Base-by-base conservation (phyloP, 345 rosid species). In the Gossypium anomalum region DNA sequence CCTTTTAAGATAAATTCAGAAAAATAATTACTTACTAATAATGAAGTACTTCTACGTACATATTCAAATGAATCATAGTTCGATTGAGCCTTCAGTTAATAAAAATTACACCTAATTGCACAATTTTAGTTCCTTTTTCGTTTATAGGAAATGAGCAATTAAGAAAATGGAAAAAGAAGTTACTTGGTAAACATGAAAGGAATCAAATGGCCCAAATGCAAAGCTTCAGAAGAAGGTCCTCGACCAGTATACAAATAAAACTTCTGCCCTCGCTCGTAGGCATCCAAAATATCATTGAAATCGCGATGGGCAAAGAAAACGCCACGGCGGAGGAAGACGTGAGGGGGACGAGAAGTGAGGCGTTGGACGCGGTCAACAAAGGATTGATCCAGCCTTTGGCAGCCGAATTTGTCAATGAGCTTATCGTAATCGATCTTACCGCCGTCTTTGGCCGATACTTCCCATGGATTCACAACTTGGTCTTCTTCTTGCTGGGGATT, bases 141-240 rank as follows among this genome's bases (percentile, higher is more conserved):
- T 66, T 43, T 20, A 66, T 12, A 5, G 29, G 29, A 44, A 66
- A 16, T 19, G 9, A 19, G 27, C 15, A 34, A 45, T 14, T 0
- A 20, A 72, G 34, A 43, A 67, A 55, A n/a, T 1, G 14, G 1
- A 9, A 20, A 57, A 9, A 45, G 3, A 16, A 73, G 85, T 85
- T 27, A 92, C 98, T 91, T 93, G 67, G 99, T 93, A 75, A 93
- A 95, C 99, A 95, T 91, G 78, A 93, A 95, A 20, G 99, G 99
- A 75, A 95, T 72, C 80, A 95, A 87, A 80, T 95, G 97, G 9
- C 99, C 98, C 60, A 95, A 77, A 80, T 95, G 98, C 82, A 92
- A 67, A 72, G 98, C 91, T 81, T 90, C 96, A 22, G 99, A 95
- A 45, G 99, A 95, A 25, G 99, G 99, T 19, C 99, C 98, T 75